A percentile compares a stretch with the other conserved stretches of the same genome.
phyloP scores from a whole-genome alignment of 225 moss, liverwort and hornwort genomes.

The Neckera pumila region DNA sequence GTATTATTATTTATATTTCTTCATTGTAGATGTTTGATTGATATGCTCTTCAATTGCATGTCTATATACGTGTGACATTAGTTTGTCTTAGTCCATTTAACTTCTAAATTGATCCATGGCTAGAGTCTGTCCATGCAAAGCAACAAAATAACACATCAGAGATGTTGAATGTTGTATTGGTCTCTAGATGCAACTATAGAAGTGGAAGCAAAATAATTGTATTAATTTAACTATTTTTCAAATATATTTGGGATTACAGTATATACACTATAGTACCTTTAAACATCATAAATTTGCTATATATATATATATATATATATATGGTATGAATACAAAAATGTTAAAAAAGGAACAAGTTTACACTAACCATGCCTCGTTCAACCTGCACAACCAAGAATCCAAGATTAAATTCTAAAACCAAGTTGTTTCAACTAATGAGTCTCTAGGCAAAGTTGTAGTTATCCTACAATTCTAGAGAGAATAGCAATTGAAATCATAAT shows the following conservation, averaged over 20 bases:
- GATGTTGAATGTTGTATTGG: fast-evolving
- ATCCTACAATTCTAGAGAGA: no score
- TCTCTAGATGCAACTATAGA: background rate
- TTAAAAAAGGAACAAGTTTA: background rate
- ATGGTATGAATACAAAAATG: background rate
- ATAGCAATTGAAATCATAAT: background rate
- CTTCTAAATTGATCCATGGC: background rate
- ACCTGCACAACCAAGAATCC: background rate
- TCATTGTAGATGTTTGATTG: background rate
- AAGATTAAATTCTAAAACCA: background rate
- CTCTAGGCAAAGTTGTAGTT: fast-evolving
- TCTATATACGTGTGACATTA: fast-evolving
- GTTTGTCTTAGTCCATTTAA: background rate
- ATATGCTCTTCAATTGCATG: background rate
- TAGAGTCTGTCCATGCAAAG: background rate
- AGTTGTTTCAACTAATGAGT: background rate
- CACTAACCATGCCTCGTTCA: fast-evolving
- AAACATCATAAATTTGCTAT: background rate
- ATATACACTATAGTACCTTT: background rate
- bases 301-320: background rate
- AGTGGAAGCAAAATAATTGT: background rate
- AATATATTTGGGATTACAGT: background rate
- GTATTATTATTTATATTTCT: background rate
- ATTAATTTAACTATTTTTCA: background rate
- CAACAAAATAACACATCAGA: background rate